Evolutionary conservation across 257 asterid genomes (phyloP).

Genomic region (Salvia miltiorrhiza): DNA sequence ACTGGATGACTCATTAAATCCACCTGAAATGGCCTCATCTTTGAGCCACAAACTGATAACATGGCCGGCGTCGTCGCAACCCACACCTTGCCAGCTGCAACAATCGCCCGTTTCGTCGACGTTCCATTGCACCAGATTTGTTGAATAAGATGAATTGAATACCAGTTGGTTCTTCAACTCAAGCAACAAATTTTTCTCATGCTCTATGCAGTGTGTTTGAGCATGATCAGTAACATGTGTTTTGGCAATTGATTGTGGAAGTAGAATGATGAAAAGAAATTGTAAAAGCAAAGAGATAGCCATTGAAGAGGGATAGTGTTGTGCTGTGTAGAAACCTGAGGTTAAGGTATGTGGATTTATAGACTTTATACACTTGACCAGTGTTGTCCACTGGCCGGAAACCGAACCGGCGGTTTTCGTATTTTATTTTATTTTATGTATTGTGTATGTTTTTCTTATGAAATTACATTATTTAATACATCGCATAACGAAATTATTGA

Average conservation of each 20-base stretch:
- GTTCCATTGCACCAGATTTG: slow-evolving; percentile 28
- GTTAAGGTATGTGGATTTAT: neutral
- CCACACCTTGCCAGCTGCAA: slow-evolving; percentile 35
- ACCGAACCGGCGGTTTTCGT: no score
- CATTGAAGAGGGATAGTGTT: neutral
- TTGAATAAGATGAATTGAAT: slow-evolving; percentile 5
- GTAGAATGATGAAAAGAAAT: neutral
- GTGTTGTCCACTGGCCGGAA: no score
- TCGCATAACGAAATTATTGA: no score
- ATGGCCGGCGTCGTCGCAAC: slow-evolving; percentile 29
- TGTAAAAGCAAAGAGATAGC: neutral
- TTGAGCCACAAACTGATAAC: slow-evolving; percentile 24
- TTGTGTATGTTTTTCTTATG: no score
- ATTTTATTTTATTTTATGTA: no score
- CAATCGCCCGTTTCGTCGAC: neutral
- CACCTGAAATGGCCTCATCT: neutral
- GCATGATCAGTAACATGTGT: neutral
- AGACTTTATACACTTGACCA: neutral
- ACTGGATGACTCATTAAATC: neutral
- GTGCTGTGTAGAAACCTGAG: neutral
- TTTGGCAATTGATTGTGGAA: neutral
- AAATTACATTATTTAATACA: no score
- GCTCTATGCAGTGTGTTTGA: neutral
- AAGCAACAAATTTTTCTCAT: neutral
- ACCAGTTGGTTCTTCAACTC: neutral